Percentiles rank a stretch among this genome's conserved stretches.
phyloP scores from a whole-genome alignment of 192 early-diverging fungal species.

The Mortierella antarctica region DNA sequence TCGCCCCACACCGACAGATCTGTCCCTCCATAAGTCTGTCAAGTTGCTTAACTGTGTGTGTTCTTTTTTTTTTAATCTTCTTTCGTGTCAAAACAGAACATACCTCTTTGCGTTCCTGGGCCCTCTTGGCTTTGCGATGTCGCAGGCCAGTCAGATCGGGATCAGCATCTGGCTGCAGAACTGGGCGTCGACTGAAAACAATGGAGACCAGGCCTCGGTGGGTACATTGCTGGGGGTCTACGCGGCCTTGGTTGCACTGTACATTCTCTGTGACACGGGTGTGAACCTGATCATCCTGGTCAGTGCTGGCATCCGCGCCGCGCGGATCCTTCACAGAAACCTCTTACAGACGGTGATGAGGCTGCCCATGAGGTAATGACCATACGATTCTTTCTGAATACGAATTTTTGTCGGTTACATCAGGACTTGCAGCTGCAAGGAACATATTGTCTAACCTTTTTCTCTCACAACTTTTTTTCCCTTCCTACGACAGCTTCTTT shows the following conservation, averaged over 20 bases:
- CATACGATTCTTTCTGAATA: not conserved
- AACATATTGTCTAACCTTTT: not conserved
- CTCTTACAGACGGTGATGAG: constrained; percentile 74
- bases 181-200: constrained; percentile 11
- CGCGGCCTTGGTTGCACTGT: constrained; percentile 15
- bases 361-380: constrained; percentile 61
- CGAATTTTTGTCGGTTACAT: not conserved
- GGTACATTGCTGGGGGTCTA: constrained; percentile 30
- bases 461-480: constrained; percentile 57
- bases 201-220: not conserved
- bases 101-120: constrained; percentile 18
- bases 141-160: constrained; percentile 36
- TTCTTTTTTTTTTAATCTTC: constrained; percentile 9
- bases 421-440: constrained; percentile 47
- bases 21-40: too few relatives aligned
- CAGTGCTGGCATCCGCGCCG: constrained; percentile 24
- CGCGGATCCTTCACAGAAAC: constrained; percentile 63
- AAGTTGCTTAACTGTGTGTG: not conserved
- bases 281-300: constrained; percentile 34
- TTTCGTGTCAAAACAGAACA: not conserved
- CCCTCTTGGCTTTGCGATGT: constrained; percentile 11
- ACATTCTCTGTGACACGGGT: constrained; percentile 17
- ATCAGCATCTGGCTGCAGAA: constrained; percentile 36
- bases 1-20: constrained; percentile 55
- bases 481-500: constrained; percentile 69